These are phyloP conservation scores for Grigorovia humatica DNA, from an alignment of 805 yeast genomes.

Conservation along the genomic window DNA sequence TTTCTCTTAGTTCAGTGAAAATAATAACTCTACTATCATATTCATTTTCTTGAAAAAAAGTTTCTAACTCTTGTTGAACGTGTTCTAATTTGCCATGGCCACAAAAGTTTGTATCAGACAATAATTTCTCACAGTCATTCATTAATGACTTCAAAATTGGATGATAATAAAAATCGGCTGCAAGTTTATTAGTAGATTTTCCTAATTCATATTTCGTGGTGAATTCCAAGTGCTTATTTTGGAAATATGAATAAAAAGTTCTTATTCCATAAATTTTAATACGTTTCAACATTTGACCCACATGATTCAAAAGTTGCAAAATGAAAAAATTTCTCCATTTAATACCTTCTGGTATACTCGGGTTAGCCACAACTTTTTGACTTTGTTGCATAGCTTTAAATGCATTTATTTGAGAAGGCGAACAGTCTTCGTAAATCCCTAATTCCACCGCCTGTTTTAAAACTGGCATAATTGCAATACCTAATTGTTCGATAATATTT, in stretches of 20 bases:
- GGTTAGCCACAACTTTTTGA: constrained; percentile 44
- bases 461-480: constrained; percentile 58
- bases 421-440: constrained; percentile 52
- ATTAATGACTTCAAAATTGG: constrained; percentile 38
- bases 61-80: constrained; percentile 44
- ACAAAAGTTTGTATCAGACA: constrained; percentile 29
- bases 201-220: constrained; percentile 46
- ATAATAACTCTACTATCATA: constrained; percentile 66
- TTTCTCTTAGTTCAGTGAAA: constrained; percentile 80
- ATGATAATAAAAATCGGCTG: constrained; percentile 51
- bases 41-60: constrained; percentile 40
- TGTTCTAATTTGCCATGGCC: constrained; percentile 70
- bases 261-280: constrained; percentile 73
- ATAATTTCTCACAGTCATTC: constrained; percentile 33
- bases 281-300: constrained; percentile 61
- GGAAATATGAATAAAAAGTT: constrained; percentile 61
- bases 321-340: constrained; percentile 64
- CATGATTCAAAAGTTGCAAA: constrained; percentile 46
- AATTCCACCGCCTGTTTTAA: constrained; percentile 53
- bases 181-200: constrained; percentile 54
- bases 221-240: constrained; percentile 47
- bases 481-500: constrained; percentile 43
- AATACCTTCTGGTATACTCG: constrained; percentile 49
- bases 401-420: constrained; percentile 58
- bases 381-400: constrained; percentile 64